These are phyloP conservation scores for Lumnitzera littorea DNA, from an alignment of 345 rosid genomes.

Conservation along the genomic window DNA sequence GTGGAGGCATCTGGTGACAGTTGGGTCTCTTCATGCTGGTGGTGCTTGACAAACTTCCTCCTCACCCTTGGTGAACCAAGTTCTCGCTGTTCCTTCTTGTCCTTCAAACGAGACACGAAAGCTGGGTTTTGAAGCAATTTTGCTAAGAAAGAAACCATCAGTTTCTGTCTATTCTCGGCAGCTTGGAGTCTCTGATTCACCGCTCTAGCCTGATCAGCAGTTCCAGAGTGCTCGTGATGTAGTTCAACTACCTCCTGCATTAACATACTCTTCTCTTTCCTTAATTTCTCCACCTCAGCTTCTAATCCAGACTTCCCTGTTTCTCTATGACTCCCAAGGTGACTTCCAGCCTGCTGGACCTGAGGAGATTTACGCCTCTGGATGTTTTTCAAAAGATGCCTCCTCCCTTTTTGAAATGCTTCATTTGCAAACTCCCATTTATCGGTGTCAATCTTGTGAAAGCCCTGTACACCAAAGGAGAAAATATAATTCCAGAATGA, in stretches of 20 bases:
- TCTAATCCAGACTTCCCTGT: constrained; percentile 36
- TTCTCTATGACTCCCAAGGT: constrained; percentile 39
- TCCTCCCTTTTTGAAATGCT: constrained; percentile 70
- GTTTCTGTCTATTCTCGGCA: constrained; percentile 73
- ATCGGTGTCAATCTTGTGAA: constrained; percentile 76
- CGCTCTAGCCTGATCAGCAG: constrained; percentile 40
- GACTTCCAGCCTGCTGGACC: constrained; percentile 45
- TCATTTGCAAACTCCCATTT: constrained; percentile 95
- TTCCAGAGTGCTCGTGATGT: constrained; percentile 49
- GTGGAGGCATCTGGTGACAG: constrained; percentile 20
- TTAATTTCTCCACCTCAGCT: constrained; percentile 52
- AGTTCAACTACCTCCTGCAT: constrained; percentile 58
- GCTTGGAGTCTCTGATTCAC: constrained; percentile 52
- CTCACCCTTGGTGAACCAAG: constrained; percentile 32
- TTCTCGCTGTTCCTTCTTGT: constrained; percentile 41
- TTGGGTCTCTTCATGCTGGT: constrained; percentile 25
- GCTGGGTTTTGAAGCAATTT: constrained; percentile 57
- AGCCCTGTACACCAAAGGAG: constrained; percentile 50
- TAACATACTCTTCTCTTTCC: constrained; percentile 45
- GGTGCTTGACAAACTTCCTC: constrained; percentile 62
- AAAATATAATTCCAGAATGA: constrained; percentile 5
- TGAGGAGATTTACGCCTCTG: constrained; percentile 78
- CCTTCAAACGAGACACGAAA: constrained; percentile 44
- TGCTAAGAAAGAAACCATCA: constrained; percentile 65
- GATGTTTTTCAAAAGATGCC: constrained; percentile 74